Evolutionary conservation across 2,329 filamentous ascomycete genomes (phyloP).

Genomic region (Herpotrichia juniperi): DNA sequence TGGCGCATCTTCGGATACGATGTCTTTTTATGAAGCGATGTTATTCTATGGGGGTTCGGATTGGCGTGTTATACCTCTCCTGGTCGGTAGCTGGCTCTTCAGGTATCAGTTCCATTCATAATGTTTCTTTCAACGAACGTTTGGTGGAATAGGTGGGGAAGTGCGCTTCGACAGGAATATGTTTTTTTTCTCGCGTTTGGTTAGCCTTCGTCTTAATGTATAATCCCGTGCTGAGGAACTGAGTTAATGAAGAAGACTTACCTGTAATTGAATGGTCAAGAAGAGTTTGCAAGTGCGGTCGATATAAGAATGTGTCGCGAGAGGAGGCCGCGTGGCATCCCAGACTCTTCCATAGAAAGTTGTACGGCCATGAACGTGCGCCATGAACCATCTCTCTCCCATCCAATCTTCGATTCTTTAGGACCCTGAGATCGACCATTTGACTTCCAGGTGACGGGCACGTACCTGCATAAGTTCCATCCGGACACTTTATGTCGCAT

Average conservation of each 20-base stretch:
- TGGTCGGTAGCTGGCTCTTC: slow-evolving; percentile 1
- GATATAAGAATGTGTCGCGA: neutral
- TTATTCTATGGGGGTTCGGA: slow-evolving; percentile 20
- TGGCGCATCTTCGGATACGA: slow-evolving; percentile 31
- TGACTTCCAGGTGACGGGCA: neutral
- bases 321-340: slow-evolving; percentile 1
- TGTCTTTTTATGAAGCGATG: slow-evolving; percentile 41
- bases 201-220: neutral
- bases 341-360: too few relatives aligned
- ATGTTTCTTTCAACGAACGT: slow-evolving; percentile 20
- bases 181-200: neutral
- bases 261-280: neutral
- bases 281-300: neutral
- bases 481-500: slow-evolving; percentile 4
- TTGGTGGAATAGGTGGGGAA: slow-evolving; percentile 2
- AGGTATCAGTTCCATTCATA: slow-evolving; percentile 21
- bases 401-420: neutral
- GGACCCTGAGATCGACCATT: neutral
- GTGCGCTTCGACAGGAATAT: neutral
- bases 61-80: slow-evolving; percentile 9
- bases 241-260: neutral
- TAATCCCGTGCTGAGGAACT: neutral
- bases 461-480: slow-evolving; percentile 9
- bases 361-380: too few relatives aligned
- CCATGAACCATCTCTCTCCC: neutral